phyloP scores from a whole-genome alignment of 78 protist species.

The Creolimax fragrantissima region DNA sequence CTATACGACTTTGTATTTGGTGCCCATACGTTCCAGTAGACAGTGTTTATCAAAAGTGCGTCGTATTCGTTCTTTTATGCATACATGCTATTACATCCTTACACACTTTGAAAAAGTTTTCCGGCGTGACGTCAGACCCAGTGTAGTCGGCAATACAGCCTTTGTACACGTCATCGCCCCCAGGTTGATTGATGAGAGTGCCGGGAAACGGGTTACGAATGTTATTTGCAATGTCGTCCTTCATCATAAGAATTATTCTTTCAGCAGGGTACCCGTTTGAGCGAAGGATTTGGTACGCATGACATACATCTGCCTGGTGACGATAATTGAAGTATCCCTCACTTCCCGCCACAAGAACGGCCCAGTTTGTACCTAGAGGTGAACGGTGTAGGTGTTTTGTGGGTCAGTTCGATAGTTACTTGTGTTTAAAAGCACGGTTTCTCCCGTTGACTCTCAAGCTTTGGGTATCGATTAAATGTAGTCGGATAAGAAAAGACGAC shows the following conservation, averaged over 20 bases:
- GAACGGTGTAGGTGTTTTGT: too few relatives aligned
- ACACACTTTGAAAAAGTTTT: slow-evolving; percentile 1
- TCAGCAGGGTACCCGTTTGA: slow-evolving; percentile 23
- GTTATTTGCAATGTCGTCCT: slow-evolving; percentile 42
- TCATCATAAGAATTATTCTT: slow-evolving; percentile 8
- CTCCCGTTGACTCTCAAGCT: too few relatives aligned
- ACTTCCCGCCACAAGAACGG: neutral
- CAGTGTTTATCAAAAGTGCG: too few relatives aligned
- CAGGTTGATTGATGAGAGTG: slow-evolving; percentile 22
- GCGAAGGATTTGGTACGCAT: slow-evolving; percentile 23
- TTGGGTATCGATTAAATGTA: too few relatives aligned
- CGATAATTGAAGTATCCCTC: neutral
- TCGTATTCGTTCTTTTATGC: too few relatives aligned
- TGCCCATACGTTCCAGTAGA: too few relatives aligned
- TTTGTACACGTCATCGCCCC: slow-evolving; percentile 24
- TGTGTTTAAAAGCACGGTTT: too few relatives aligned
- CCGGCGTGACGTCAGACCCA: slow-evolving; percentile 25
- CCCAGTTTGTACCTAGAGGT: neutral
- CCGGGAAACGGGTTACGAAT: slow-evolving; percentile 29
- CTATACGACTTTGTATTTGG: too few relatives aligned
- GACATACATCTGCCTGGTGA: neutral
- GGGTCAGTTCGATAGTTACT: too few relatives aligned
- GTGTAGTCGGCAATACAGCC: slow-evolving; percentile 12
- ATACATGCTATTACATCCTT: too few relatives aligned
- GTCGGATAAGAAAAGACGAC: too few relatives aligned